phyloP scores from a whole-genome alignment of 768 basidiomycete species.

The Sistotremastrum niveocremeum region DNA sequence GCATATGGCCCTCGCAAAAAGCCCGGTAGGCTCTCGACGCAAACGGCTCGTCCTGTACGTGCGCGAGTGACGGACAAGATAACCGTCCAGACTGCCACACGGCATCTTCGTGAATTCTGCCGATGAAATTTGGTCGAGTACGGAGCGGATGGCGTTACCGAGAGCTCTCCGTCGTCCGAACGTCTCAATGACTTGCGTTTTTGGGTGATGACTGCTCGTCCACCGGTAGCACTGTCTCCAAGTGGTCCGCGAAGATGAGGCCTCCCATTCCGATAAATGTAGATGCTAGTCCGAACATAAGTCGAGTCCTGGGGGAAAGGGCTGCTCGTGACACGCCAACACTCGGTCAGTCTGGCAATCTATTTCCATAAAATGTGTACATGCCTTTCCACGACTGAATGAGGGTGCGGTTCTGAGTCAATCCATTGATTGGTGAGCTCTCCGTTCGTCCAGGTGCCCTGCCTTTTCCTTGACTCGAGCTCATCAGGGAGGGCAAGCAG shows the following conservation, averaged over 20 bases:
- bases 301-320: slow-evolving; percentile 39
- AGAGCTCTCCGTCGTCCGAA: too few relatives aligned
- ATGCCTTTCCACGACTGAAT: slow-evolving; percentile 34
- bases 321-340: slow-evolving; percentile 19
- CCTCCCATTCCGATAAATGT: slow-evolving; percentile 35
- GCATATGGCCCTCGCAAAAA: too few relatives aligned
- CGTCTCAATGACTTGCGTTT: too few relatives aligned
- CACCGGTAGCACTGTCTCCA: slow-evolving; percentile 19
- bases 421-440: slow-evolving; percentile 7
- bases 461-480: not conserved
- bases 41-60: too few relatives aligned
- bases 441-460: not conserved
- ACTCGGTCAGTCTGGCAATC: not conserved
- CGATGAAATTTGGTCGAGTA: too few relatives aligned
- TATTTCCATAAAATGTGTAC: not conserved
- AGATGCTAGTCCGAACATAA: slow-evolving; percentile 34
- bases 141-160: too few relatives aligned
- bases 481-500: not conserved
- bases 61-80: too few relatives aligned
- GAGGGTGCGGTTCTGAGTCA: slow-evolving; percentile 14
- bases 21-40: too few relatives aligned
- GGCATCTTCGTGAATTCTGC: too few relatives aligned
- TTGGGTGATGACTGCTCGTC: too few relatives aligned
- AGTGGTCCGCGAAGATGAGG: slow-evolving; percentile 33
- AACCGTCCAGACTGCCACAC: too few relatives aligned